Conservation (phyloP, 345 rosid genomes). For the Lumnitzera racemosa region DNA sequence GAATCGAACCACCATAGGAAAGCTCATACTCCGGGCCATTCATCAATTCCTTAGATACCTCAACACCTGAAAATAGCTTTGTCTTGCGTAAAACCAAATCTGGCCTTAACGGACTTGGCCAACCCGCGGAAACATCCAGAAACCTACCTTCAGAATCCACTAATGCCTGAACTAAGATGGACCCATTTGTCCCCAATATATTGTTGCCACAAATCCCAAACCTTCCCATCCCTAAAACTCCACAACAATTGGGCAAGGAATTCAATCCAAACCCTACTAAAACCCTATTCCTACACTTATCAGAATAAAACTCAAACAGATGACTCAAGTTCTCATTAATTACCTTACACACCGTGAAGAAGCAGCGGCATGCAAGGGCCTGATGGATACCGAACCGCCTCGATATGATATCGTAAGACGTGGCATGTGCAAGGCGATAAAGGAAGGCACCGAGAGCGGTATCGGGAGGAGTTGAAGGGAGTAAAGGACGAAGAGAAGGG, state of each 20-base stretch:
- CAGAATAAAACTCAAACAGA: slow-evolving; percentile 28
- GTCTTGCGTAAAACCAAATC: slow-evolving; percentile 42
- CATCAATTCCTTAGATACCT: slow-evolving; percentile 37
- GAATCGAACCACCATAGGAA: slow-evolving; percentile 36
- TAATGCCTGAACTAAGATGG: slow-evolving; percentile 66
- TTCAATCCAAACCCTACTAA: slow-evolving; percentile 45
- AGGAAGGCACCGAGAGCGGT: slow-evolving; percentile 53
- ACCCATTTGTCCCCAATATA: slow-evolving; percentile 36
- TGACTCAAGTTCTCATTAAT: slow-evolving; percentile 35
- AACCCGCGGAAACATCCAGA: slow-evolving; percentile 72
- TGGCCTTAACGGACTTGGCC: slow-evolving; percentile 53
- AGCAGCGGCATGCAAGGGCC: slow-evolving; percentile 46
- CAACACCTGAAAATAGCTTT: slow-evolving; percentile 31
- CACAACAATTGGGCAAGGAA: slow-evolving; percentile 68
- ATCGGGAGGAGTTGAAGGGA: slow-evolving; percentile 29
- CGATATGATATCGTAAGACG: slow-evolving; percentile 40
- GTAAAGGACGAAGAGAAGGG: slow-evolving; percentile 30
- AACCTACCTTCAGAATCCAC: slow-evolving; percentile 64
- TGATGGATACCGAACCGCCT: slow-evolving; percentile 44
- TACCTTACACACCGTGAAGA: slow-evolving; percentile 52
- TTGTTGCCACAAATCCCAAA: slow-evolving; percentile 44
- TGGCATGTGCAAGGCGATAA: slow-evolving; percentile 69
- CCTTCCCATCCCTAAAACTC: slow-evolving; percentile 54
- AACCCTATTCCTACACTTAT: slow-evolving; percentile 22
- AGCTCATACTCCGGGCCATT: slow-evolving; percentile 36